Base-by-base conservation (phyloP, 2,329 filamentous ascomycete genomes). In the Colletotrichum australisinense region DNA sequence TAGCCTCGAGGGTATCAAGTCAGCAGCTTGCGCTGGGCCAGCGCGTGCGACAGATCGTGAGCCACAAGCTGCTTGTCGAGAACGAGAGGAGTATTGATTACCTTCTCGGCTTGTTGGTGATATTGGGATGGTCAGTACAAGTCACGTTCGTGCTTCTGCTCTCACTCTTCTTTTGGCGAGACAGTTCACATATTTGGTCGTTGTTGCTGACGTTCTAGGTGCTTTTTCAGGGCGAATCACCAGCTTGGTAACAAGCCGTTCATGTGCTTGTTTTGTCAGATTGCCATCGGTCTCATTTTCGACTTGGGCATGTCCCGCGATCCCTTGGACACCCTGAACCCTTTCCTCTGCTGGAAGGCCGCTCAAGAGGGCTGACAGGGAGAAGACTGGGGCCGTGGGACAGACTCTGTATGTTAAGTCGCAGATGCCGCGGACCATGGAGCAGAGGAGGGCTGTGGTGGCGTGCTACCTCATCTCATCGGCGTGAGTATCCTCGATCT, bases 261-360 rank as follows among this genome's bases (percentile, higher is more conserved):
- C 58, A 80, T 88, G 19, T 81, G 83, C n/a, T 76, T 86, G 2
- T 84, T 84, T 42, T 79, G 82, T 2, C 84, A 86, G 55, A 74
- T 89, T 32, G 85, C 84, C 3, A 79, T 83, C 8, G 80, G 85
- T 1, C 76, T 88, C 14, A 78, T 85, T 4, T 85, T 82, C 30
- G 88, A 89, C 68, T 80, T 89, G 19, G 84, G 84, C 8, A 81
- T 89, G 7, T 32, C 62, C 19, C 68, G 69, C 22, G 70, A 75
- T 16, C 66, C 71, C 2, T 38, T 63, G 28, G 71, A 75, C 2
- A 30, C 32, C 3, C 38, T 69, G 32, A 75, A 73, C 16, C 70
- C 70, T 1, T 67, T 75, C 19, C 53, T 75, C 28, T 75, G 70
- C 32, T 75, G 71, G 70, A 74, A 74, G 42, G 66, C 67, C 5